These are phyloP conservation scores for Mangifera indica DNA, from an alignment of 345 rosid genomes.

Conservation along the genomic window DNA sequence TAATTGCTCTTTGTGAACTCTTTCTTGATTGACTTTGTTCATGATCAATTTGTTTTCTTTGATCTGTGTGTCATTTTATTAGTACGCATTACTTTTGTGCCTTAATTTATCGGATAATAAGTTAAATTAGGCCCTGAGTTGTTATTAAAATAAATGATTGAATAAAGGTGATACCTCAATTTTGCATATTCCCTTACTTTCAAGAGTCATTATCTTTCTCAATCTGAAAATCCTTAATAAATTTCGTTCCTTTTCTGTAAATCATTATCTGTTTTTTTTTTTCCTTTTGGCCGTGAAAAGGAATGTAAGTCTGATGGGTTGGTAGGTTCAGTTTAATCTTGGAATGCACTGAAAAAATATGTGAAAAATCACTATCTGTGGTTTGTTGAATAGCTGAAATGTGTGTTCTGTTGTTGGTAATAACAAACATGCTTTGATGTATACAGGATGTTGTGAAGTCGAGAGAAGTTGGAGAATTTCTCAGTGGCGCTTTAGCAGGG, in stretches of 20 bases:
- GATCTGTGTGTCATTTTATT: neutral
- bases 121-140: neutral
- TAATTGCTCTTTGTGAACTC: neutral
- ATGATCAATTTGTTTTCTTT: slow-evolving; percentile 8
- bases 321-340: neutral
- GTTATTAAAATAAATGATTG: neutral
- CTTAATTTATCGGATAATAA: slow-evolving; percentile 1
- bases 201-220: neutral
- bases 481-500: slow-evolving; percentile 97
- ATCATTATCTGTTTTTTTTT: neutral
- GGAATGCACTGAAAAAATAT: neutral
- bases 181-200: neutral
- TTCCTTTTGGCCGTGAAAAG: neutral
- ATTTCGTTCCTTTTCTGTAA: neutral
- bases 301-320: neutral
- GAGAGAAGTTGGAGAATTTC: slow-evolving; percentile 89
- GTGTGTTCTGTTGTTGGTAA: slow-evolving; percentile 18
- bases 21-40: neutral
- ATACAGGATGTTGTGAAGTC: slow-evolving; percentile 59
- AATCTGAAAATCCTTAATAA: neutral
- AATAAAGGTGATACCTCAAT: too few relatives aligned
- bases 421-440: slow-evolving; percentile 19
- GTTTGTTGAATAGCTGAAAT: neutral
- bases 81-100: neutral
- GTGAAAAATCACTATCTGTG: neutral